phyloP scores from a whole-genome alignment of 2,329 filamentous ascomycete species.

The Nigrospora oryzae region DNA sequence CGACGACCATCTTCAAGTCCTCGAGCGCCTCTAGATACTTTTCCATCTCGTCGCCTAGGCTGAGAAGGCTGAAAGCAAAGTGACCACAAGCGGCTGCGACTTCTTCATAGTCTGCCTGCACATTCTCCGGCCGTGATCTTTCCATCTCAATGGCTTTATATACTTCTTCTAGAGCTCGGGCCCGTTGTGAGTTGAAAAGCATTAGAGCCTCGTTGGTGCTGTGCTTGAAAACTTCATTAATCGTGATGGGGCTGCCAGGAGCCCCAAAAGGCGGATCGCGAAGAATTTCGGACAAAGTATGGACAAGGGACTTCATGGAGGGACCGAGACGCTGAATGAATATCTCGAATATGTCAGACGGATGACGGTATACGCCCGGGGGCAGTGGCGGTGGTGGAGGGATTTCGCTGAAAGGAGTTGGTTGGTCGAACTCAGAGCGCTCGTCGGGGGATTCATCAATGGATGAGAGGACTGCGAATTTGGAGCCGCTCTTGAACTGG shows the following conservation, averaged over 20 bases:
- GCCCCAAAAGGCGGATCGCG: slow-evolving; percentile 76
- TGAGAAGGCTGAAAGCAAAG: slow-evolving; percentile 85
- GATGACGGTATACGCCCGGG: slow-evolving; percentile 37
- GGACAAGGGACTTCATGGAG: slow-evolving; percentile 92
- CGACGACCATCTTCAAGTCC: slow-evolving; percentile 67
- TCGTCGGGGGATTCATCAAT: slow-evolving; percentile 58
- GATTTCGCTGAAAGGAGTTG: slow-evolving; percentile 8
- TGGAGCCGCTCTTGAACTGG: slow-evolving; percentile 26
- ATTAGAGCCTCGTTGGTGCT: slow-evolving; percentile 75
- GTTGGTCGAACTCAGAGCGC: slow-evolving; percentile 37
- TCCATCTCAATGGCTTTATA: slow-evolving; percentile 73
- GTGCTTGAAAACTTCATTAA: slow-evolving; percentile 72
- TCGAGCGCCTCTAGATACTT: slow-evolving; percentile 77
- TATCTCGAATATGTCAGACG: slow-evolving; percentile 81
- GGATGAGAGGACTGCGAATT: slow-evolving; percentile 41
- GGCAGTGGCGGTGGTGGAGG: slow-evolving; percentile 7
- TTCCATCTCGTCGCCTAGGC: slow-evolving; percentile 85
- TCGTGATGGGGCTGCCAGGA: slow-evolving; percentile 58
- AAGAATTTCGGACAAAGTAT: slow-evolving; percentile 80
- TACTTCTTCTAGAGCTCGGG: slow-evolving; percentile 66
- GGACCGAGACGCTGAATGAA: slow-evolving; percentile 87
- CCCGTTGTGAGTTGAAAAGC: slow-evolving; percentile 69
- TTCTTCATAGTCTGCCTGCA: slow-evolving; percentile 92
- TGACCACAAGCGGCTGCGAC: slow-evolving; percentile 96
- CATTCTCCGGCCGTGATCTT: slow-evolving; percentile 58